Percentiles rank a stretch among this genome's conserved stretches.
These are phyloP conservation scores for Globisporangium heterothallicum DNA, from an alignment of 352 stramenopile genomes.

Conservation along the genomic window DNA sequence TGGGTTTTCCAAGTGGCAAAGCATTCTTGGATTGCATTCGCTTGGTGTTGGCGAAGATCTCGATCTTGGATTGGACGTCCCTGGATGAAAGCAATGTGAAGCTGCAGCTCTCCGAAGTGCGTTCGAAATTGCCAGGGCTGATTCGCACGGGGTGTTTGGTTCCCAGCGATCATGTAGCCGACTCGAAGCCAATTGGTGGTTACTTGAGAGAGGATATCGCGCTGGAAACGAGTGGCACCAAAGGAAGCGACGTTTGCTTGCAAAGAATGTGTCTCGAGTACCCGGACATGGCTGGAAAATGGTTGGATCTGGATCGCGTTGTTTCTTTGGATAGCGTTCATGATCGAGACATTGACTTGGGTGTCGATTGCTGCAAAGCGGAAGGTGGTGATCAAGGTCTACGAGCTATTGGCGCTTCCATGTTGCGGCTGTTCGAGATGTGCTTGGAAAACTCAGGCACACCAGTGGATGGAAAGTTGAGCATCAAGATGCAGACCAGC, in stretches of 20 bases:
- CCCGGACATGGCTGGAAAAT: constrained; percentile 27
- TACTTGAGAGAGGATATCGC: constrained; percentile 28
- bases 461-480: constrained; percentile 15
- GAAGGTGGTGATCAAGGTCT: constrained; percentile 12
- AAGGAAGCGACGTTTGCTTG: not conserved
- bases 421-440: constrained; percentile 25
- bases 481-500: constrained; percentile 19
- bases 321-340: constrained; percentile 20
- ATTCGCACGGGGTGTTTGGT: constrained; percentile 38
- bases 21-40: constrained; percentile 62
- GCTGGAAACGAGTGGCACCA: not conserved
- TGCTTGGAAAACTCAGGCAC: constrained; percentile 17
- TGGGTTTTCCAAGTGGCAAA: constrained; percentile 33
- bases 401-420: constrained; percentile 11
- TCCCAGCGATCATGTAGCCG: constrained; percentile 18
- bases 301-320: constrained; percentile 14
- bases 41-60: constrained; percentile 62
- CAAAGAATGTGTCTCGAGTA: constrained; percentile 20
- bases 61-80: constrained; percentile 68
- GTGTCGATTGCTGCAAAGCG: constrained; percentile 19
- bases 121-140: constrained; percentile 33
- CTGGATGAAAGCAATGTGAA: constrained; percentile 43
- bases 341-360: constrained; percentile 46
- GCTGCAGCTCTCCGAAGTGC: constrained; percentile 48
- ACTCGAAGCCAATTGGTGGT: constrained; percentile 13